Percentiles rank a stretch among this genome's conserved stretches.
Evolutionary conservation across 129 eudicot genomes (phyloP).

Genomic region (Oenanthe sinensis): DNA sequence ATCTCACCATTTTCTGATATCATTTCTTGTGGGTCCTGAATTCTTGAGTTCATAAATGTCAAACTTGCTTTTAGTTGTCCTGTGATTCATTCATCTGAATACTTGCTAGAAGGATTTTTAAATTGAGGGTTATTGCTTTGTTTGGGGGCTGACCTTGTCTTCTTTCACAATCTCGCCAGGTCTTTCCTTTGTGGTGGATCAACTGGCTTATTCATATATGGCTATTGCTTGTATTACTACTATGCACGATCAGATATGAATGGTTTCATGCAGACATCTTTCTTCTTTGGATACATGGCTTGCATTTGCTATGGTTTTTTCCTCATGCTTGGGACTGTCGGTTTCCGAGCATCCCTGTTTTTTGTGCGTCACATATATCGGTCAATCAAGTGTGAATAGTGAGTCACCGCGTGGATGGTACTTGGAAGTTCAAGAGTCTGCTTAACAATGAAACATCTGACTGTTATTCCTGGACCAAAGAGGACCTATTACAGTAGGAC

Average conservation of each 20-base stretch:
- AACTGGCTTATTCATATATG: slow-evolving; percentile 24
- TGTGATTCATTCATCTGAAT: neutral
- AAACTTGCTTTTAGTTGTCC: neutral
- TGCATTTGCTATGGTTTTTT: slow-evolving; percentile 28
- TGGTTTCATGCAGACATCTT: slow-evolving; percentile 5
- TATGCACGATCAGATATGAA: slow-evolving; percentile 11
- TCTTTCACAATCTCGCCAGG: slow-evolving; percentile 7
- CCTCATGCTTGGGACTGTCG: slow-evolving; percentile 26
- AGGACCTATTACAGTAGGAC: neutral
- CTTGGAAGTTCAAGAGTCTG: neutral
- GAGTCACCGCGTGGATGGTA: neutral
- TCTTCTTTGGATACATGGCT: slow-evolving; percentile 22
- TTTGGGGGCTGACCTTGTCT: neutral
- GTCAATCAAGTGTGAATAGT: slow-evolving; percentile 13
- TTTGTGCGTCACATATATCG: no score
- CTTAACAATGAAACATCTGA: neutral
- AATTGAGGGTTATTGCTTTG: neutral
- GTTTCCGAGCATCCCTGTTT: slow-evolving; percentile 21
- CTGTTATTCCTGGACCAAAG: neutral
- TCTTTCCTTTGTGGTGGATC: slow-evolving; percentile 31
- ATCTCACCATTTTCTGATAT: neutral
- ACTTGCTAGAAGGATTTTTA: neutral
- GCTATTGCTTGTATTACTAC: slow-evolving; percentile 23
- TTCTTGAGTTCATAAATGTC: neutral
- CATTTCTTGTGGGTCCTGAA: neutral